These are phyloP conservation scores for Candida wancherniae DNA, from an alignment of 805 yeast species.

Conservation along the genomic window DNA sequence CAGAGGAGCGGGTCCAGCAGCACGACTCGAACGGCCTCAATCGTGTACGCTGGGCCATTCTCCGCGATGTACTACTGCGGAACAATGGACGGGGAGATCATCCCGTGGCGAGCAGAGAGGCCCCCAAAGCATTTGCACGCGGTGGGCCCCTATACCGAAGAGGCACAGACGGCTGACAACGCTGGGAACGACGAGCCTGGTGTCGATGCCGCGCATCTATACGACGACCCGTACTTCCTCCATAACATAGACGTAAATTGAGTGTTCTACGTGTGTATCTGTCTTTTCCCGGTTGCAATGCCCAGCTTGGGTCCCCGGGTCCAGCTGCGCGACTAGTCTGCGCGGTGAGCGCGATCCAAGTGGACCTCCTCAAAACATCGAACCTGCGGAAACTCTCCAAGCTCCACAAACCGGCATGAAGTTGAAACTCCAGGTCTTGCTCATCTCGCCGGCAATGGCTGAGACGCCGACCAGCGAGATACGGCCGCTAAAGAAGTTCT, in stretches of 20 bases:
- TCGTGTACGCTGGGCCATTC: constrained; percentile 45
- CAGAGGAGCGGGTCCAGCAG: constrained; percentile 39
- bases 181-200: no score
- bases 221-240: no score
- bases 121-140: neutral
- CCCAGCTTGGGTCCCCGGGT: no score
- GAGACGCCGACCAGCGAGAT: constrained; percentile 19
- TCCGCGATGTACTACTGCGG: constrained; percentile 52
- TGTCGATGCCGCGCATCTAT: no score
- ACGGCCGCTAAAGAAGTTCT: constrained; percentile 42
- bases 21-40: constrained; percentile 45
- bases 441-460: constrained; percentile 24
- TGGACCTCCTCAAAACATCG: neutral
- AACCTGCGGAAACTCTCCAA: neutral
- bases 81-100: constrained; percentile 61
- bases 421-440: constrained; percentile 33
- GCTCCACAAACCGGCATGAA: constrained; percentile 11
- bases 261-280: no score
- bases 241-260: no score
- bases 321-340: no score
- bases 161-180: no score
- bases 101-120: constrained; percentile 42
- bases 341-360: no score
- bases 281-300: no score
- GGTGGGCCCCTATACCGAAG: neutral